Conservation (phyloP, 768 basidiomycete genomes). For the Suillus subluteus region DNA sequence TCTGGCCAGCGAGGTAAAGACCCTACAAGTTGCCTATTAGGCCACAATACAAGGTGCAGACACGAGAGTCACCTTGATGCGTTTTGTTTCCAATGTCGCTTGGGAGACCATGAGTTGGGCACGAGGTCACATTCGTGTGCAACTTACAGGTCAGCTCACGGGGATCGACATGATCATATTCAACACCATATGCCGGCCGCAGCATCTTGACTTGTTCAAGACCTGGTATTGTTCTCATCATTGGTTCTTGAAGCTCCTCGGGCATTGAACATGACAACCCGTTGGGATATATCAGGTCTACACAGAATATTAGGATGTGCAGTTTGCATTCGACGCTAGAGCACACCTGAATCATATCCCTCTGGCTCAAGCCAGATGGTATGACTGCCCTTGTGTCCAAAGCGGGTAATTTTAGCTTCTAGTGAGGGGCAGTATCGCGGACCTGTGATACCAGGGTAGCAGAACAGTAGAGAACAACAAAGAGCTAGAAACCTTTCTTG, state of each 20-base stretch:
- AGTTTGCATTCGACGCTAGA: background rate
- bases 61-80: conserved; percentile 56
- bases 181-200: conserved; percentile 88
- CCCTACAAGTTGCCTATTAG: conserved; percentile 46
- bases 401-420: conserved; percentile 84
- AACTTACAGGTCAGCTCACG: conserved; percentile 73
- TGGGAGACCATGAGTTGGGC: conserved; percentile 8
- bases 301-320: conserved; percentile 7
- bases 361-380: conserved; percentile 91
- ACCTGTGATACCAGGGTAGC: conserved; percentile 46
- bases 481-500: conserved; percentile 63
- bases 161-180: conserved; percentile 91
- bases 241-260: conserved; percentile 78
- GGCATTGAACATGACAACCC: conserved; percentile 89
- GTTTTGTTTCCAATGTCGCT: conserved; percentile 87
- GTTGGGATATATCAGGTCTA: conserved; percentile 89
- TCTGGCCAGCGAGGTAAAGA: conserved; percentile 88
- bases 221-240: conserved; percentile 86
- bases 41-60: background rate
- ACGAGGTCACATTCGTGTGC: background rate
- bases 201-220: conserved; percentile 85
- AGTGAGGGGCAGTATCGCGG: conserved; percentile 92
- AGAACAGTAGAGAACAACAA: background rate
- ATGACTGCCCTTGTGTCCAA: conserved; percentile 71
- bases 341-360: conserved; percentile 81